Conservation (phyloP, 2,329 filamentous ascomycete genomes). For the Phialocephala subalpina region DNA sequence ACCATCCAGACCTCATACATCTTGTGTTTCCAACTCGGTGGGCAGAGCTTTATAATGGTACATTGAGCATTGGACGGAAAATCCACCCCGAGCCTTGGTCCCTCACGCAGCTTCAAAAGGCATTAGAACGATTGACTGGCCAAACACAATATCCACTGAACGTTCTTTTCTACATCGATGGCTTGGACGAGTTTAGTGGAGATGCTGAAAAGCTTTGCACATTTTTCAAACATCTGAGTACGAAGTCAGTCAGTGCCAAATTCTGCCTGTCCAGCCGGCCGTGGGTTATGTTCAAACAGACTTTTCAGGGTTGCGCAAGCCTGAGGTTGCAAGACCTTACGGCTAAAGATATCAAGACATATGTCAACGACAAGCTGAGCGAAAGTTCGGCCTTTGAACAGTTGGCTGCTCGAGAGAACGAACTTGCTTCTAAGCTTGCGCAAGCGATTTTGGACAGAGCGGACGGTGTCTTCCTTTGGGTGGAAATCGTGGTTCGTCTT, state of each 20-base stretch:
- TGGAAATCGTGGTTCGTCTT: background rate
- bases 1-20: background rate
- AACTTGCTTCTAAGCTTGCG: background rate
- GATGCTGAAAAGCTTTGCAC: slow-evolving; percentile 3
- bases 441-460: background rate
- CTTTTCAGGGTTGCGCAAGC: slow-evolving; percentile 5
- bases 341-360: slow-evolving; percentile 10
- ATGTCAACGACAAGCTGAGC: slow-evolving; percentile 10
- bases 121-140: background rate
- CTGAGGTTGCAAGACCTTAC: slow-evolving; percentile 23
- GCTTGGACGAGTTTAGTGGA: slow-evolving; percentile 27
- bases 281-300: slow-evolving; percentile 10
- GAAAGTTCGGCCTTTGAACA: background rate
- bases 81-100: background rate
- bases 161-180: slow-evolving; percentile 21
- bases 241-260: slow-evolving; percentile 7
- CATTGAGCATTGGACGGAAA: too few species aligned
- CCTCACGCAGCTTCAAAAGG: background rate
- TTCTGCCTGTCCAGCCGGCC: slow-evolving; percentile 23
- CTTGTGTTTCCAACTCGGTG: background rate
- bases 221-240: slow-evolving; percentile 5
- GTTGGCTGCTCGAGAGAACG: background rate
- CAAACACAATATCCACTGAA: background rate
- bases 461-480: slow-evolving; percentile 1
- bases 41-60: background rate